A percentile compares a stretch with the other conserved stretches of the same genome.
Evolutionary conservation across 129 eudicot genomes (phyloP).

Genomic region (Pseudognaphalium luteoalbum): DNA sequence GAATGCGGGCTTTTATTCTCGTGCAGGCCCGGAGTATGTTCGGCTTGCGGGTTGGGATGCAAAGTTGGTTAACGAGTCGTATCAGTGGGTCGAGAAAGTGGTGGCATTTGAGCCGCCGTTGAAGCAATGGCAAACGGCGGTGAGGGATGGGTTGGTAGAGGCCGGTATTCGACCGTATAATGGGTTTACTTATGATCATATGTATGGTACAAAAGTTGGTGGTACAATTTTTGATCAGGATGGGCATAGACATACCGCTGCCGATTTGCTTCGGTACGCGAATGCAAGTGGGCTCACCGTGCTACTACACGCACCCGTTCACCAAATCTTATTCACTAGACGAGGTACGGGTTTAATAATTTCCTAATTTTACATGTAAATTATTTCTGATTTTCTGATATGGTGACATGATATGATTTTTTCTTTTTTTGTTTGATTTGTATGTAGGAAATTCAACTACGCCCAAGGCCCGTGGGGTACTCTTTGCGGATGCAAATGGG

Average conservation of each 20-base stretch:
- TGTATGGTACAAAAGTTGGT: conserved; percentile 78
- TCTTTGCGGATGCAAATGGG: conserved; percentile 67
- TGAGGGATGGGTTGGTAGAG: conserved; percentile 73
- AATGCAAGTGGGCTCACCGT: conserved; percentile 62
- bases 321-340: conserved; percentile 54
- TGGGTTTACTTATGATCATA: conserved; percentile 81
- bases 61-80: conserved; percentile 65
- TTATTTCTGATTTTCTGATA: not conserved
- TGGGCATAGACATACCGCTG: conserved; percentile 83
- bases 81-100: conserved; percentile 77
- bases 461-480: conserved; percentile 78
- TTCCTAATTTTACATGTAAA: not conserved
- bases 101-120: conserved; percentile 80
- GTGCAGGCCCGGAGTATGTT: conserved; percentile 59
- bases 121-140: conserved; percentile 81
- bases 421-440: not conserved
- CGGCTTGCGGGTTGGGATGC: conserved; percentile 70
- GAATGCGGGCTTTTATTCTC: conserved; percentile 89
- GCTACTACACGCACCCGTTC: conserved; percentile 73
- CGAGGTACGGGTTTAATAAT: conserved; percentile 42
- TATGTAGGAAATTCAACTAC: conserved; percentile 37
- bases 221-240: conserved; percentile 76
- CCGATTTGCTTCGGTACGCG: conserved; percentile 73
- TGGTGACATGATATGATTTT: not conserved
- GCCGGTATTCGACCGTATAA: conserved; percentile 68